These are phyloP conservation scores for Talaromyces sp. DNA, from an alignment of 2,329 filamentous ascomycete species.

Conservation along the genomic window DNA sequence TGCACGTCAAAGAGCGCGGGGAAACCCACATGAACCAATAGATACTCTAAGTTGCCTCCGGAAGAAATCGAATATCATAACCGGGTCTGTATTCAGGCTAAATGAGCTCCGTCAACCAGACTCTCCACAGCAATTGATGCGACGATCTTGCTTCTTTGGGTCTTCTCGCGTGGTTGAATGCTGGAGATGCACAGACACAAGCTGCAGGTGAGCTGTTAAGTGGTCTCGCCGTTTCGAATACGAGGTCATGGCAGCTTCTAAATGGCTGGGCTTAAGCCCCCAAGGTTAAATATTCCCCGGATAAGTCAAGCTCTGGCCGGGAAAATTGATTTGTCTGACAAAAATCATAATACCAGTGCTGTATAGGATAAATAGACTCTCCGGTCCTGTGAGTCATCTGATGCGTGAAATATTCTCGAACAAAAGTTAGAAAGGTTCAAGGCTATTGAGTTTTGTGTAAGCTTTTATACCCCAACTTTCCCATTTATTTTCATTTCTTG, in stretches of 20 bases:
- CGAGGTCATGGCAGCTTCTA: not conserved
- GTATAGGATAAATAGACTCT: not conserved
- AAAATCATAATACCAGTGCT: not conserved
- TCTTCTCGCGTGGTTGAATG: not conserved
- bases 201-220: constrained; percentile 1
- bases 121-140: not conserved
- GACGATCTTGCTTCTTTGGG: not conserved
- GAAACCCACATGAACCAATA: not conserved
- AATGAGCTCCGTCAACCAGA: not conserved
- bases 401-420: not conserved
- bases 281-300: not conserved
- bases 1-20: not conserved
- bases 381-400: not conserved
- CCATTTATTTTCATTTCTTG: not conserved
- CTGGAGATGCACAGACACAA: not conserved
- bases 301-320: not conserved
- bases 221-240: not conserved
- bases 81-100: constrained; percentile 7
- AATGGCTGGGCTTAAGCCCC: not conserved
- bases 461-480: not conserved
- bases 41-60: not conserved
- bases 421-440: not conserved
- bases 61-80: not conserved
- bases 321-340: not conserved
- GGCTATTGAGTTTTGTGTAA: not conserved